Conservation (phyloP, 2,329 filamentous ascomycete species). For the Neofusicoccum parvum region DNA sequence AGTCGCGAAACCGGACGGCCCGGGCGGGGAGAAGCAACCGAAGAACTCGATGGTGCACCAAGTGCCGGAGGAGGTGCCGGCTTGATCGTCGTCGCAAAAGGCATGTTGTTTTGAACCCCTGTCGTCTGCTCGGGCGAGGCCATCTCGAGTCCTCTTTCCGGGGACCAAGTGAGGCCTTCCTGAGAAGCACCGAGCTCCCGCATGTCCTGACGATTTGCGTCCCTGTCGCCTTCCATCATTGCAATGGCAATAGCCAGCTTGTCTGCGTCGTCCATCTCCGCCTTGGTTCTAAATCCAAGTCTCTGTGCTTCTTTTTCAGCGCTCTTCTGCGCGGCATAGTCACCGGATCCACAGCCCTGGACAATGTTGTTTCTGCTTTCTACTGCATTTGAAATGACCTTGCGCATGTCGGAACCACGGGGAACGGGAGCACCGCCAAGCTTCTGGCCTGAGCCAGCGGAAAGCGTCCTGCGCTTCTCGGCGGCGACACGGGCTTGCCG, state of each 20-base stretch:
- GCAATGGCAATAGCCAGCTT: constrained; percentile 84
- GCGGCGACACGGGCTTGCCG: constrained; percentile 73
- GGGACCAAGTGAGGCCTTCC: constrained; percentile 40
- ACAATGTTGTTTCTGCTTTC: constrained; percentile 66
- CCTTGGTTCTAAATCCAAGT: constrained; percentile 76
- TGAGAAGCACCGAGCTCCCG: constrained; percentile 51
- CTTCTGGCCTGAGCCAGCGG: constrained; percentile 67
- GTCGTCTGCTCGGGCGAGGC: constrained; percentile 39
- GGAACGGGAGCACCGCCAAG: constrained; percentile 65
- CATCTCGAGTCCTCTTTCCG: constrained; percentile 38
- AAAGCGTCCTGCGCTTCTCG: constrained; percentile 65
- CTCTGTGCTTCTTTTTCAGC: constrained; percentile 64
- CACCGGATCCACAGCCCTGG: constrained; percentile 75
- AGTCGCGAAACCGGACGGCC: constrained; percentile 39
- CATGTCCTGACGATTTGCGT: constrained; percentile 54
- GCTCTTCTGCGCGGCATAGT: constrained; percentile 66
- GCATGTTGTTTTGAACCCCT: constrained; percentile 24
- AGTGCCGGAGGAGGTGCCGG: not conserved
- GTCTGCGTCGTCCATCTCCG: constrained; percentile 87
- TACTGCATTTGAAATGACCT: constrained; percentile 71
- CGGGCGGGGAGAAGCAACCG: constrained; percentile 24
- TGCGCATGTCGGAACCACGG: constrained; percentile 69
- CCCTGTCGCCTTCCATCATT: constrained; percentile 82
- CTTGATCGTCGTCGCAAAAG: constrained; percentile 11
- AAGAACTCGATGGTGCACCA: not conserved